phyloP scores from a whole-genome alignment of 2,329 filamentous ascomycete genomes.

The Massarina eburnea region DNA sequence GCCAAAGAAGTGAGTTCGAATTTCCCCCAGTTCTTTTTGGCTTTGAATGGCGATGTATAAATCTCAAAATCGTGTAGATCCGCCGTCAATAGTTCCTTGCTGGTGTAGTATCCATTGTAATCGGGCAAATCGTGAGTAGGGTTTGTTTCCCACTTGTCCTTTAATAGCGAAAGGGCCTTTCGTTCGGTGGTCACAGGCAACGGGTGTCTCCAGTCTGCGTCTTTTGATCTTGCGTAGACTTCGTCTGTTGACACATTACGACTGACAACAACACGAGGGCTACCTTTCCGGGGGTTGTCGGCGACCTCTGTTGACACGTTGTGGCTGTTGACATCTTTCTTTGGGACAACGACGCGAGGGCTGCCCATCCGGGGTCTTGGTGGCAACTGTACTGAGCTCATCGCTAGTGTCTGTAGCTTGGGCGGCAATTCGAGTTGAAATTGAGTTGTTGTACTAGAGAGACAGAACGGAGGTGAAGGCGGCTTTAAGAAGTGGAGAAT shows the following conservation, averaged over 20 bases:
- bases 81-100: conserved; percentile 11
- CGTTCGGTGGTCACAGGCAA: conserved; percentile 8
- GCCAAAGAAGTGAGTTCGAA: conserved; percentile 23
- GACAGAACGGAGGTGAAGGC: no score
- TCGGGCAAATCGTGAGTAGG: not conserved
- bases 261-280: no score
- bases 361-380: no score
- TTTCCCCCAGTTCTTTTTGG: conserved; percentile 4
- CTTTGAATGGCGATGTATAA: conserved; percentile 16
- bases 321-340: no score
- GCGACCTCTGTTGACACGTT: no score
- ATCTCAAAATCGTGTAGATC: conserved; percentile 31
- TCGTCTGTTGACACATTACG: not conserved
- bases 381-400: no score
- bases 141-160: conserved; percentile 11
- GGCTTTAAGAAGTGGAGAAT: no score
- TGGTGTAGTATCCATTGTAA: conserved; percentile 4
- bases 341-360: no score
- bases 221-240: conserved; percentile 16
- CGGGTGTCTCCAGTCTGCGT: conserved; percentile 12
- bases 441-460: no score
- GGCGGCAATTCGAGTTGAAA: no score
- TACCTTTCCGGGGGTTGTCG: no score
- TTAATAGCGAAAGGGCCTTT: conserved; percentile 5
- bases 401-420: no score